Conservation (phyloP, 2,329 filamentous ascomycete species). For the Clonostachys chloroleuca region DNA sequence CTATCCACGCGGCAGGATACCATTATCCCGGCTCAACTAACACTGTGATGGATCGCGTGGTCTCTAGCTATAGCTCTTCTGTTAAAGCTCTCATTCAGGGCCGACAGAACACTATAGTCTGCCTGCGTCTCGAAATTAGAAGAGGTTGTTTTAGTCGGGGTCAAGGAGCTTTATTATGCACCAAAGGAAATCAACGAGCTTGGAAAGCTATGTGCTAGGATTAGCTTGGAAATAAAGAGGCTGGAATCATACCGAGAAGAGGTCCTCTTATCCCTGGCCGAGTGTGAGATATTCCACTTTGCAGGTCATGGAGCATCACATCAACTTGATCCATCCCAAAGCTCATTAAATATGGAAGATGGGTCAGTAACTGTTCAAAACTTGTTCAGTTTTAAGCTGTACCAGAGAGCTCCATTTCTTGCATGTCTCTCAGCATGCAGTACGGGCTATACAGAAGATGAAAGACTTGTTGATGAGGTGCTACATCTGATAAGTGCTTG, state of each 20-base stretch:
- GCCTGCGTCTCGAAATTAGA: neutral
- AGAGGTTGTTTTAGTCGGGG: neutral
- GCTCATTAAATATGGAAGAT: constrained; percentile 1
- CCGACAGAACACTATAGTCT: neutral
- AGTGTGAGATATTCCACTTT: neutral
- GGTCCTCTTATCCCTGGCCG: neutral
- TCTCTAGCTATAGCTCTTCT: neutral
- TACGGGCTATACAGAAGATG: neutral
- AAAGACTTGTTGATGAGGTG: neutral
- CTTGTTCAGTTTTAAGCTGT: constrained; percentile 24
- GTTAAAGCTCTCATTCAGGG: constrained; percentile 6
- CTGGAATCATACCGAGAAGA: neutral
- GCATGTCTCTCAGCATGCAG: neutral
- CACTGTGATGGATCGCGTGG: neutral
- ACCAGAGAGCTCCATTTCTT: neutral
- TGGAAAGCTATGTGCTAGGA: constrained; percentile 2
- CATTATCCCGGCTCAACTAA: neutral
- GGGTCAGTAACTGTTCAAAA: constrained; percentile 24
- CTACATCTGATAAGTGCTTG: neutral
- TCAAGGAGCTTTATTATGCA: neutral
- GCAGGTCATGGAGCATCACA: neutral
- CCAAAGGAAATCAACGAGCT: constrained; percentile 1
- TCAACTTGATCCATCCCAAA: neutral
- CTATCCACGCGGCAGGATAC: neutral
- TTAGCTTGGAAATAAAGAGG: neutral